These are phyloP conservation scores for Xylariales sp. DNA, from an alignment of 2,329 filamentous ascomycete species.

Conservation along the genomic window DNA sequence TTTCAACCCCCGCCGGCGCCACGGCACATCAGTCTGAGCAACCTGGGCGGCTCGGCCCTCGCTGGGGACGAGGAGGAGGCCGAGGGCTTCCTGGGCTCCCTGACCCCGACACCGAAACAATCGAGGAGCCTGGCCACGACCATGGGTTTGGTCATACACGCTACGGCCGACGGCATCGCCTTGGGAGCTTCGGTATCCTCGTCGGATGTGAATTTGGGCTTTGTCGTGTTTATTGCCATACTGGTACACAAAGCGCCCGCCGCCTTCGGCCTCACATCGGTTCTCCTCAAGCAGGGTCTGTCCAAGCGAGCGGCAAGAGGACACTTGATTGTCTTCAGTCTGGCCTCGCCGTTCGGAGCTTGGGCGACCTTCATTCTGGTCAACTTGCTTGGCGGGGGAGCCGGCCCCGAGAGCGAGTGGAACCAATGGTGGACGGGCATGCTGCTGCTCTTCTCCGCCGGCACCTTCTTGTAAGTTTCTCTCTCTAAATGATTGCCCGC, in stretches of 20 bases:
- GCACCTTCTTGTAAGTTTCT: constrained; percentile 80
- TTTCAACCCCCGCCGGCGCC: constrained; percentile 63
- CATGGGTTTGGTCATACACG: constrained; percentile 91
- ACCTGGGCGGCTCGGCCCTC: constrained; percentile 55
- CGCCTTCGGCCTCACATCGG: constrained; percentile 87
- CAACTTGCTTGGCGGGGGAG: constrained; percentile 59
- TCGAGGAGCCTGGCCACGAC: constrained; percentile 75
- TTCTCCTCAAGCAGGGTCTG: constrained; percentile 85
- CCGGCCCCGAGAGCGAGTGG: constrained; percentile 37
- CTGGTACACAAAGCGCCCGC: constrained; percentile 98
- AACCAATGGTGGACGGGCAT: constrained; percentile 89
- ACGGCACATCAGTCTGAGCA: constrained; percentile 84
- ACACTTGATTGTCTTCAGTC: constrained; percentile 85
- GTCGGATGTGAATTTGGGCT: constrained; percentile 68
- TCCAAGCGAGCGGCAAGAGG: constrained; percentile 80
- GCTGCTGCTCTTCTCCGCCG: constrained; percentile 88
- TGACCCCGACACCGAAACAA: constrained; percentile 53
- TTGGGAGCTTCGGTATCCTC: constrained; percentile 84
- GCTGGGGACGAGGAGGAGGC: constrained; percentile 49
- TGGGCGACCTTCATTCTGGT: constrained; percentile 78
- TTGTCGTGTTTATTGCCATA: constrained; percentile 93
- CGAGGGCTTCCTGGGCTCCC: constrained; percentile 54
- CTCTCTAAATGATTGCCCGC: neutral
- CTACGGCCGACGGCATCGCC: constrained; percentile 90
- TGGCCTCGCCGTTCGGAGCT: constrained; percentile 85